Base-by-base conservation (phyloP, 2,329 filamentous ascomycete genomes). In the Leptoxyphium fumago region DNA sequence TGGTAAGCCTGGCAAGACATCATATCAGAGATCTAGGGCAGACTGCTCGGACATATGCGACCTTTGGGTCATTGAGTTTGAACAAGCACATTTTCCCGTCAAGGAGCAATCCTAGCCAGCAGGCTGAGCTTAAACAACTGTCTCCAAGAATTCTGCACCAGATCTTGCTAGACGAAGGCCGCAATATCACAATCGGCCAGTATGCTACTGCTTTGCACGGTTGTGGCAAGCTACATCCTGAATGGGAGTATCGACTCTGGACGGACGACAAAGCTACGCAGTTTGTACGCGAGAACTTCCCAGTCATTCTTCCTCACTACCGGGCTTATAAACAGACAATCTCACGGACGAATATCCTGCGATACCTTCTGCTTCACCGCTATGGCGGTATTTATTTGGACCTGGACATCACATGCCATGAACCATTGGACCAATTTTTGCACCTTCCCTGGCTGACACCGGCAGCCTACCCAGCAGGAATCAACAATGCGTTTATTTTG, bases 401-500 rank as follows among this genome's bases (percentile, higher is more conserved):
- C 39, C 29, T 55, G 32, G 55, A 58, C 38, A 49, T 56, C 10
- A 55, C 55, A 10, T 58, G 55, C 38, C 49, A 43, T 10, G 45
- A 46, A 10, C 45, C 53, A 1, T 47, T 56, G 7, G 52, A 55
- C 44, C 30, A 46, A 10, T 47, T 57, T 10, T 52, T 48, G 1
- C 48, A 51, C 39, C 43, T 54, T 1, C 53, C 55, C 11, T 53
- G 46, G 32, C 34, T 58, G 14, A 55, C 52, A 2, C 52, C 55
- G 2, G 54, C 50, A 15, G 54, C 55, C 3, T 52, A 53, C 21
- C 54, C 55, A 3, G 55, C 54, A 9, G 55, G 55, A 2, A 52
- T 57, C n/a, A 58, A 57, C 45, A 58, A 58, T 41, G 55, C 55
- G 6, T 58, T 58, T 48, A 58, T 58, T 18, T 48, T 58, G 14